phyloP scores from a whole-genome alignment of 257 asterid species.

The Solanum etuberosum region DNA sequence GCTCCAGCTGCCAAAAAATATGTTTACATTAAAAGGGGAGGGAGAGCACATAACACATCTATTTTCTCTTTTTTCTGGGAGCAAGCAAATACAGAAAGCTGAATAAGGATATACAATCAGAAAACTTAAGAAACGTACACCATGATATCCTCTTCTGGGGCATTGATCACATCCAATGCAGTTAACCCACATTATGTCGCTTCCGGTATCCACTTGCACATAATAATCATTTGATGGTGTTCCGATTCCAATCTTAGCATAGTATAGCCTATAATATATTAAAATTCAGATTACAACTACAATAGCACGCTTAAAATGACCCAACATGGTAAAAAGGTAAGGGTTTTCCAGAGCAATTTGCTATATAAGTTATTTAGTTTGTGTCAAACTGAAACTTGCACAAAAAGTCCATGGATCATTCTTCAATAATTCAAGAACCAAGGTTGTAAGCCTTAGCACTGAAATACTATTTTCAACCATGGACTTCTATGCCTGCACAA shows the following conservation, averaged over 20 bases:
- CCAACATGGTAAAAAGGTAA: not conserved
- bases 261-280: slow-evolving; percentile 68
- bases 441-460: not conserved
- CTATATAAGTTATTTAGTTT: not conserved
- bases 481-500: not conserved
- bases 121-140: slow-evolving; percentile 42
- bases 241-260: slow-evolving; percentile 93
- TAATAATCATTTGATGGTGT: slow-evolving; percentile 86
- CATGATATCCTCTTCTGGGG: slow-evolving; percentile 86
- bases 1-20: slow-evolving; percentile 59
- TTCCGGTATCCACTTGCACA: slow-evolving; percentile 98
- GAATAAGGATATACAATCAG: not conserved
- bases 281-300: not conserved
- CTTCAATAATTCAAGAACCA: not conserved
- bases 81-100: not conserved
- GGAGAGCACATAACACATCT: not conserved
- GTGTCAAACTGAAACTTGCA: not conserved
- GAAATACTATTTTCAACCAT: not conserved
- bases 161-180: slow-evolving; percentile 83
- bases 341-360: not conserved
- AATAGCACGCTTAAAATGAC: not conserved
- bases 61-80: not conserved
- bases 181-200: slow-evolving; percentile 95
- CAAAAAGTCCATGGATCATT: not conserved
- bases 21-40: slow-evolving; percentile 9